These are phyloP conservation scores for Huntiella savannae DNA, from an alignment of 2,329 filamentous ascomycete genomes.

Conservation along the genomic window DNA sequence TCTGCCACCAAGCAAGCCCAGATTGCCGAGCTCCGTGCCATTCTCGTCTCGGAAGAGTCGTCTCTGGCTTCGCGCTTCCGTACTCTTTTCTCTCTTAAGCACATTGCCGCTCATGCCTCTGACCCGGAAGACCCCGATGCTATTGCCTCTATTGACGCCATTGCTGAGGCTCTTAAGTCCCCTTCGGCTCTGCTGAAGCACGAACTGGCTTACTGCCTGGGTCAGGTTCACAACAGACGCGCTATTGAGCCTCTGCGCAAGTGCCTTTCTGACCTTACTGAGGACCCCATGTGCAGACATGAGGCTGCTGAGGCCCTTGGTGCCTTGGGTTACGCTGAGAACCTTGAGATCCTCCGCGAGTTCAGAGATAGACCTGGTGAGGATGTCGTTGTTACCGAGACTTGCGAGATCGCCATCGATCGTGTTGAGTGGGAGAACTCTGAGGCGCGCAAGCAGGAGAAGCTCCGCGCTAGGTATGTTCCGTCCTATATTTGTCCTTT, in stretches of 20 bases:
- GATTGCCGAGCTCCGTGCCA: conserved; percentile 48
- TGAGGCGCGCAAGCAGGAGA: conserved; percentile 50
- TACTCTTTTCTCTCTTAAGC: conserved; percentile 92
- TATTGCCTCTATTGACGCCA: conserved; percentile 48
- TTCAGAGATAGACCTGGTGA: conserved; percentile 61
- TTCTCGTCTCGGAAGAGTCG: conserved; percentile 60
- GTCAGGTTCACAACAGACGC: conserved; percentile 64
- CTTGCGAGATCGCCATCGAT: conserved; percentile 89
- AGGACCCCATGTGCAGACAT: conserved; percentile 90
- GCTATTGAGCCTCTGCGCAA: conserved; percentile 53
- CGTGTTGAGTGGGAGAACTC: conserved; percentile 87
- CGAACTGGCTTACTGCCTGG: conserved; percentile 90
- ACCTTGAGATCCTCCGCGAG: conserved; percentile 52
- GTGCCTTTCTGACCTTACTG: conserved; percentile 58
- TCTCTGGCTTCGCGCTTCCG: conserved; percentile 81
- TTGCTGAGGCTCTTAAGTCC: conserved; percentile 69
- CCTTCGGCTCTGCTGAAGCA: conserved; percentile 86
- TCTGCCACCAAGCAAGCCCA: conserved; percentile 20
- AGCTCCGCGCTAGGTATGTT: conserved; percentile 58
- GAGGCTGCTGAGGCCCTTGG: conserved; percentile 92
- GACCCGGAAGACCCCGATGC: conserved; percentile 38
- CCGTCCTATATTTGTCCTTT: conserved; percentile 10
- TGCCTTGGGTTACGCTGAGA: conserved; percentile 57
- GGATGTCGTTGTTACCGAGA: conserved; percentile 70
- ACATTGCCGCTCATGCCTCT: conserved; percentile 63